Evolutionary conservation across 129 eudicot genomes (phyloP), one percentile per base, ranked within the genome.

Genomic region (Arctium lappa): DNA sequence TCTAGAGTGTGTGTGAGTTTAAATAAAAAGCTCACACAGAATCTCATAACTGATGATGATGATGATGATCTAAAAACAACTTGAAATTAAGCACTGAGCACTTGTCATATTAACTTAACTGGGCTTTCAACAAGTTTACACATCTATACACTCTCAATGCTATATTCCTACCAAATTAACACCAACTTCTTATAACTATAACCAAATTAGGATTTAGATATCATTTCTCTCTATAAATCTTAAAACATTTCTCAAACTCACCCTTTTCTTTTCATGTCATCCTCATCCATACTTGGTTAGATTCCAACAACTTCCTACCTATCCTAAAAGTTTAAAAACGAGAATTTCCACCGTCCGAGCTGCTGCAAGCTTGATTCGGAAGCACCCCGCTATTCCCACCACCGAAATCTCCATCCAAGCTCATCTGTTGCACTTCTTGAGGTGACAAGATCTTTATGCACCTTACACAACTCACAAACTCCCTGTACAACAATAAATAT

Each of bases 401-500:
- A 2, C 87, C 87, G 40, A 91, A 88, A 86, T 94, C 98, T 84
- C 96, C 98, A 79, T 92, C 97, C 86, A 92, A 91, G 83, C 98
- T 94, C 98, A 94, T 91, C 37, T 91, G 94, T 38, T 94, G 94
- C 74, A 94, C 98, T 84, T 94, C 98, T 83, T 91, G 97, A 8
- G 98, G 97, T 3, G 98, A 94, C 60, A 94, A 93, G 44, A 94
- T 94, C 84, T 91, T 94, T 80, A 94, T 89, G 90, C 97, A 91
- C 1, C 97, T 88, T 1, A 94, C 98, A 46, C 97, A 94, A 84
- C 82, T 91, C 76, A 94, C 97, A 53, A 94, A 94, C 83, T 92
- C 97, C 89, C 98, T 94, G 95, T 44, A 83, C 11, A 44, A 44
- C 0, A 6, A 44, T 8, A 68, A 9, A 5, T 68, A 13, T 29